Base-by-base conservation (phyloP, 208 protist genomes). In the Acanthamoeba castellanii region DNA sequence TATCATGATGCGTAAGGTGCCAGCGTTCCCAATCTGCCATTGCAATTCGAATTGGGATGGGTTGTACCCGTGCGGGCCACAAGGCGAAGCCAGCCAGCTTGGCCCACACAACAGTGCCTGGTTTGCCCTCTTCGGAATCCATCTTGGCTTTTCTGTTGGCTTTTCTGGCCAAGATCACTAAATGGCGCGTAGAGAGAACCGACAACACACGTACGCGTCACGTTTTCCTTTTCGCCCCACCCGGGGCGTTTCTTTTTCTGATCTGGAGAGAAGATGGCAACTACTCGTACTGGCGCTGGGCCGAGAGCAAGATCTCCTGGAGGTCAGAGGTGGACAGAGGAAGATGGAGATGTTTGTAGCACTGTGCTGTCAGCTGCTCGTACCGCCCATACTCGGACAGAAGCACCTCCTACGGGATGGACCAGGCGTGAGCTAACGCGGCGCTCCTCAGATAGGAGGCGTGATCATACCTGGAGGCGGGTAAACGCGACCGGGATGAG, bases 291-390 rank as follows among this genome's bases (percentile, higher is more conserved):
- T 72, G 66, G 14, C 66, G 9, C 66, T 72, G 66, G 22, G 22
- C 66, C 22, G 66, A 27, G 9, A 72, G 22, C 66, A 72, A 72
- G 66, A n/a, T n/a, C 66, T 72, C 66, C 66, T 72, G 66, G 66
- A 72, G 66, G n/a, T 72, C 66, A 34, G 66, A 72, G 66, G 66
- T n/a, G 66, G 66, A 72, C 66, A 72, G 66, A 27, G 66, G 66
- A 8, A 72, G 66, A 9, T 72, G 22, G 66, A 37, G 66, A 20
- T 72, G 22, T 20, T 34, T 72, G 66, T 72, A 72, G 66, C 66
- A 72, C 66, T 72, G 66, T n/a, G 66, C 66, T 72, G 66, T 72
- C n/a, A 72, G 66, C 66, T 72, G 66, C 22, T 72, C 66, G 30
- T 72, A 72, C 30, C 66, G 66, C 9, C 66, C 66, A 5, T 72